Percentiles rank a stretch among this genome's conserved stretches.
Conservation (phyloP, 352 stramenopile species). For the Globisporangium splendens region DNA sequence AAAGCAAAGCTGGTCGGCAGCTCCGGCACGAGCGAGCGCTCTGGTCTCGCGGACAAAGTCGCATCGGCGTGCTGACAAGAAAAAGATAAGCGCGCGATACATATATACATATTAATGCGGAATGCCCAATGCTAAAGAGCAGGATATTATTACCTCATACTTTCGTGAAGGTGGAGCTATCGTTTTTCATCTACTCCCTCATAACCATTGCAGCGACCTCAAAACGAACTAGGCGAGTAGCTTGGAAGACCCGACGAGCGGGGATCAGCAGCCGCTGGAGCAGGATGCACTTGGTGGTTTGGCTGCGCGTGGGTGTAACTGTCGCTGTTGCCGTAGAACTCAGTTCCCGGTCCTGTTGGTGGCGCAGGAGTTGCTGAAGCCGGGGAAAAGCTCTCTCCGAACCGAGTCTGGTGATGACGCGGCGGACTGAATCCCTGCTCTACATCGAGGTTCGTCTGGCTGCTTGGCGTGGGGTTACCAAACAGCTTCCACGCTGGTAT, state of each 20-base stretch:
- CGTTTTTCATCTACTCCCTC: too few species aligned
- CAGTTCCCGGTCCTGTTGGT: too few species aligned
- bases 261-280: too few species aligned
- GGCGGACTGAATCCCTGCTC: slow-evolving; percentile 10
- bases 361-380: not conserved
- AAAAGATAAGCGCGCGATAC: not conserved
- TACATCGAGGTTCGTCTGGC: slow-evolving; percentile 7
- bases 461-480: not conserved
- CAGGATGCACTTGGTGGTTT: too few species aligned
- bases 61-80: slow-evolving; percentile 3
- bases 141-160: too few species aligned
- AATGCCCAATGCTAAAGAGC: too few species aligned
- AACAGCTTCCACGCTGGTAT: slow-evolving; percentile 29
- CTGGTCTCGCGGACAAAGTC: not conserved
- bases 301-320: too few species aligned
- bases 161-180: not conserved
- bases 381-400: not conserved
- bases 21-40: too few species aligned
- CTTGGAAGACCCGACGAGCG: too few species aligned
- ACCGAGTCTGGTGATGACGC: not conserved
- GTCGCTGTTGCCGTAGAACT: too few species aligned
- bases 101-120: not conserved
- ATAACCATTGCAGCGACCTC: too few species aligned
- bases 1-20: not conserved
- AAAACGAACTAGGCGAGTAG: too few species aligned